A percentile compares a stretch with the other conserved stretches of the same genome.
Evolutionary conservation across 177 flowering plant species (phyloP).

Genomic region (Telopea speciosissima): DNA sequence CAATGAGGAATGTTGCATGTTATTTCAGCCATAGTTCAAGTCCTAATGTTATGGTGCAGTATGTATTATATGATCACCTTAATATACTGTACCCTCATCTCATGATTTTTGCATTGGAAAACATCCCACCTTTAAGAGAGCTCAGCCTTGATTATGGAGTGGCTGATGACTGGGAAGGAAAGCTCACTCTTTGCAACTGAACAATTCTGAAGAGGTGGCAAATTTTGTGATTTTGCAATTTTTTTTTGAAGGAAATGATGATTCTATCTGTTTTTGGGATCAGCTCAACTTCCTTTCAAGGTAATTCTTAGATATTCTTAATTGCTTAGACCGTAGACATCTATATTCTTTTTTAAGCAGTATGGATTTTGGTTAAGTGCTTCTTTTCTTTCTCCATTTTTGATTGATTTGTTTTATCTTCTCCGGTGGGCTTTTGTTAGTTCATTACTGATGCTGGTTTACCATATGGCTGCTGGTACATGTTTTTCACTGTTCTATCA

Average conservation of each 20-base stretch:
- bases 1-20: slow-evolving; percentile 81
- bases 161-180: slow-evolving; percentile 48
- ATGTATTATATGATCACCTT: slow-evolving; percentile 67
- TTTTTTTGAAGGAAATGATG: slow-evolving; percentile 15
- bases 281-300: slow-evolving; percentile 7
- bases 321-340: no score
- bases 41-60: slow-evolving; percentile 86
- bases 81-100: slow-evolving; percentile 69
- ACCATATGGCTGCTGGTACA: no score
- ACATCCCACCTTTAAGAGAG: slow-evolving; percentile 84
- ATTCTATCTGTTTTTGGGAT: slow-evolving; percentile 19
- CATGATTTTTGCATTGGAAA: slow-evolving; percentile 90
- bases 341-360: no score
- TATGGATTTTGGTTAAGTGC: no score
- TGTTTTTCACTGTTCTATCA: no score
- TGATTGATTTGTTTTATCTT: no score
- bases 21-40: slow-evolving; percentile 76
- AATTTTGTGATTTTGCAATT: slow-evolving; percentile 13
- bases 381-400: no score
- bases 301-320: no score
- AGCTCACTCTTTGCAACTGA: slow-evolving; percentile 55
- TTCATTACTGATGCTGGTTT: no score
- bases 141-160: slow-evolving; percentile 90
- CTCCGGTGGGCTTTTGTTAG: no score
- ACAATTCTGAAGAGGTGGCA: slow-evolving; percentile 9